A percentile compares a stretch with the other conserved stretches of the same genome.
Conservation (phyloP, 2,329 filamentous ascomycete genomes). For the Onygenales sp. region DNA sequence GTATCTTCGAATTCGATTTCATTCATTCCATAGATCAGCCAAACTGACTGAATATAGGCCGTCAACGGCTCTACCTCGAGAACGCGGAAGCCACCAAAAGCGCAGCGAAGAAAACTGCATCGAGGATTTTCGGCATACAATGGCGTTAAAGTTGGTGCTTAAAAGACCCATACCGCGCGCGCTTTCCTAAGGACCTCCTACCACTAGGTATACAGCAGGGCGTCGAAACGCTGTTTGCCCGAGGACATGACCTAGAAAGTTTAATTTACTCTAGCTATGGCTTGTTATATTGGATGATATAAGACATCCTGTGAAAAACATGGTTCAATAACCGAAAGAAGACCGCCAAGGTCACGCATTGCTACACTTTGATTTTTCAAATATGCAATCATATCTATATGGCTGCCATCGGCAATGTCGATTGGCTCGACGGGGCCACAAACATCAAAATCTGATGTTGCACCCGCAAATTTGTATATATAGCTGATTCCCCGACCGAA, state of each 20-base stretch:
- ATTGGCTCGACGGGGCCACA: neutral
- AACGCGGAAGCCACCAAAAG: conserved; percentile 30
- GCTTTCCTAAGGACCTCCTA: neutral
- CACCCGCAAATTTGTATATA: neutral
- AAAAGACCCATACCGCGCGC: neutral
- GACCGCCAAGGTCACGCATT: no score
- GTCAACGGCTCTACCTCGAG: conserved; percentile 37
- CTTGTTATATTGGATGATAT: no score
- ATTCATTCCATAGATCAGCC: neutral
- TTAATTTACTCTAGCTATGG: no score
- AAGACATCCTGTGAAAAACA: no score
- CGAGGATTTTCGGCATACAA: conserved; percentile 42
- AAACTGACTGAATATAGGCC: conserved; percentile 19
- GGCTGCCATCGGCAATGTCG: no score
- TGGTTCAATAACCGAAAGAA: no score
- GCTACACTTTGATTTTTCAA: no score
- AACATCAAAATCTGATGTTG: neutral
- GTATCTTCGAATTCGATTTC: conserved; percentile 20
- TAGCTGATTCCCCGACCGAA: neutral
- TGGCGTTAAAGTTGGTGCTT: conserved; percentile 25
- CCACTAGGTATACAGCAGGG: neutral
- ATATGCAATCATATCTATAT: no score
- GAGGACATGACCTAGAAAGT: no score
- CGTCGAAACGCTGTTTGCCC: no score
- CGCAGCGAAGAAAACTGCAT: conserved; percentile 30